Percentiles rank a stretch among this genome's conserved stretches.
Evolutionary conservation across 768 basidiomycete species (phyloP).

Genomic region (Pseudohyphozyma bogoriensis): DNA sequence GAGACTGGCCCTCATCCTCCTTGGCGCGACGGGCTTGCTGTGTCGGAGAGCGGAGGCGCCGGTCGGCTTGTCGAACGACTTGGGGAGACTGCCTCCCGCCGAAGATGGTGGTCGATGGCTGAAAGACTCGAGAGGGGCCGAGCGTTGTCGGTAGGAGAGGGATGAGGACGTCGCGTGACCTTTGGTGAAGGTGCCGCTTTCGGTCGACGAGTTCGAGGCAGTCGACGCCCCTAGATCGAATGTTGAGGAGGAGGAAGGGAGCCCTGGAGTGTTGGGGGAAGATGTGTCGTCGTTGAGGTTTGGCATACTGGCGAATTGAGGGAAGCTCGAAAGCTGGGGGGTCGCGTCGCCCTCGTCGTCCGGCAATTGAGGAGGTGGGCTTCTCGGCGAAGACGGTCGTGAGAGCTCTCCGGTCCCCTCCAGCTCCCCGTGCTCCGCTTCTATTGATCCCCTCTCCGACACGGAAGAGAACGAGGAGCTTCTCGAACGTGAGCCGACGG

Average conservation of each 20-base stretch:
- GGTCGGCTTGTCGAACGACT: background rate
- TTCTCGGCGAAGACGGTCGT: constrained; percentile 20
- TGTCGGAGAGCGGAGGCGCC: constrained; percentile 16
- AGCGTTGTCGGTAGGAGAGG: constrained; percentile 2
- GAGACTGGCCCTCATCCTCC: constrained; percentile 4
- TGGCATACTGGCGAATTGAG: background rate
- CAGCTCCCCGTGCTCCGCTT: background rate
- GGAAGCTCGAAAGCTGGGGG: background rate
- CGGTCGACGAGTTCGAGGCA: background rate
- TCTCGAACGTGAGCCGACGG: background rate
- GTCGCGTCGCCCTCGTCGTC: background rate
- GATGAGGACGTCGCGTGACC: constrained; percentile 3
- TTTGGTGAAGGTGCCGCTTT: background rate
- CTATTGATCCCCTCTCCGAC: background rate
- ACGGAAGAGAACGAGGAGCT: background rate
- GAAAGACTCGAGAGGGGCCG: background rate
- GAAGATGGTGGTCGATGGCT: constrained; percentile 17
- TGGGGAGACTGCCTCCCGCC: constrained; percentile 10
- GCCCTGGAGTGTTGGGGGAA: background rate
- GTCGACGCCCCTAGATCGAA: background rate
- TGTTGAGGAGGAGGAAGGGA: background rate
- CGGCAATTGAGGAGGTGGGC: constrained; percentile 1
- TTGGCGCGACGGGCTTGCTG: constrained; percentile 18
- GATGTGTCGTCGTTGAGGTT: background rate
- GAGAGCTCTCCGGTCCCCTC: constrained; percentile 25